These are phyloP conservation scores for Aspergillus avenaceus DNA, from an alignment of 495 filamentous ascomycete genomes.

Conservation along the genomic window DNA sequence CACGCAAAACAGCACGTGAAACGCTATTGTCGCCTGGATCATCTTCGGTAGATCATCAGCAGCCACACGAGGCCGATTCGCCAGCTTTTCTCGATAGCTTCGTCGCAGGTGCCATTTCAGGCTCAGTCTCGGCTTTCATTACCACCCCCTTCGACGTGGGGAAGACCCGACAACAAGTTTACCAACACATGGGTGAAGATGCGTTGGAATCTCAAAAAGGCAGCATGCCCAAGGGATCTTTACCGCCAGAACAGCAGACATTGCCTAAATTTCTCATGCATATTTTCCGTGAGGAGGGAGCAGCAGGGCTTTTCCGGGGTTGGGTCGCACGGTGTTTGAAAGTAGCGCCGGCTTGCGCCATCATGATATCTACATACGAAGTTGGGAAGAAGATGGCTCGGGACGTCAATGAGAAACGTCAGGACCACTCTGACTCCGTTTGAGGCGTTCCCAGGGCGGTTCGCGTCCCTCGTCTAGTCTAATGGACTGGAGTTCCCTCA, in stretches of 20 bases:
- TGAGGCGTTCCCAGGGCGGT: background rate
- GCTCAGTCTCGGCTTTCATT: conserved; percentile 78
- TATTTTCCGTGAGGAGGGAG: conserved; percentile 82
- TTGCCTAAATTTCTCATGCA: conserved; percentile 81
- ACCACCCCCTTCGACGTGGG: conserved; percentile 97
- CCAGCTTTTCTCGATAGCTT: conserved; percentile 85
- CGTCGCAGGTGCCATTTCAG: conserved; percentile 74
- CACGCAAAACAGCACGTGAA: conserved; percentile 49
- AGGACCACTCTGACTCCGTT: conserved; percentile 9
- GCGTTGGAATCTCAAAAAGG: conserved; percentile 9
- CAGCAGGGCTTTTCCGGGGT: conserved; percentile 77
- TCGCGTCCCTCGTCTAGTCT: too few relatives aligned
- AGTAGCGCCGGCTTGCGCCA: conserved; percentile 95
- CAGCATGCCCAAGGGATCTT: conserved; percentile 17
- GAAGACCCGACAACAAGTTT: conserved; percentile 89
- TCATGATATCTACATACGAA: conserved; percentile 98
- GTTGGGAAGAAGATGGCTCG: conserved; percentile 86
- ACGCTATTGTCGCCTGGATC: conserved; percentile 17
- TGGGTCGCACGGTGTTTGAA: conserved; percentile 90
- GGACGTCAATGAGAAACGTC: conserved; percentile 66
- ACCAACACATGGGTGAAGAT: conserved; percentile 50
- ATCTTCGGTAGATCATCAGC: conserved; percentile 3
- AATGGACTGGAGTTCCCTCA: background rate
- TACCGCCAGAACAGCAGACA: conserved; percentile 63
- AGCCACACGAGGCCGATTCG: conserved; percentile 40